Evolutionary conservation across 139 green algal species (phyloP), one percentile per base, ranked within the genome.

Genomic region (Coelastrella sp.): DNA sequence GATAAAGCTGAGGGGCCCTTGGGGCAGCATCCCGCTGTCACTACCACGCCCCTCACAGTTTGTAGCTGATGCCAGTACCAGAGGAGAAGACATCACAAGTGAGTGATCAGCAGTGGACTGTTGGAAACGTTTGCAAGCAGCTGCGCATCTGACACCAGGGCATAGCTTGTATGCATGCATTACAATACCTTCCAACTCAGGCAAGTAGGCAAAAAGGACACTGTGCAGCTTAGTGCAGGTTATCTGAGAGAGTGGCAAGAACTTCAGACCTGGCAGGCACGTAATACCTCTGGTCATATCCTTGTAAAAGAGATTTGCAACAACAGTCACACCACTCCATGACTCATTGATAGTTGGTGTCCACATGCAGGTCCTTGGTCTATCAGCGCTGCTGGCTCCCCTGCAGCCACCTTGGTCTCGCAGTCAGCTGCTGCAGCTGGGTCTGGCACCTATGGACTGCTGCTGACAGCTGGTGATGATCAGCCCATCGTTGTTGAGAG

Each of bases 1-100:
- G 81, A n/a, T 86, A 22, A 86, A 74, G 81, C 24, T 86, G 27
- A 86, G 66, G 59, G 81, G 81, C 6, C 81, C 81, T 17, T 86
- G 81, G 81, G 61, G 60, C 59, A 75, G 58, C 27, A 57, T 49
- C 6, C 81, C 81, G n/a, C 24, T 86, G n/a, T 75, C 59, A 4
- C 81, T 86, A 10, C 81, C 81, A n/a, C 59, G 49, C 11, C 24
- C 14, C 22, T 24, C 81, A 7, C 59, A 74, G 59, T 74, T 75
- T 74, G 59, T 66, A 1, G 74, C 74, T 11, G 58, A 15, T 81
- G 74, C 74, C 10, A 81, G 74, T 24, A 81, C 25, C 1, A 14
- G 17, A 24, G 11, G 9, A 19, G 17, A 81, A 58, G 4, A 7
- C 17, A 7, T 19, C 3, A 17, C 74, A 59, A 19, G 74, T 81